Base-by-base conservation (phyloP, 495 filamentous ascomycete species). In the Hypoxylon trugodes region DNA sequence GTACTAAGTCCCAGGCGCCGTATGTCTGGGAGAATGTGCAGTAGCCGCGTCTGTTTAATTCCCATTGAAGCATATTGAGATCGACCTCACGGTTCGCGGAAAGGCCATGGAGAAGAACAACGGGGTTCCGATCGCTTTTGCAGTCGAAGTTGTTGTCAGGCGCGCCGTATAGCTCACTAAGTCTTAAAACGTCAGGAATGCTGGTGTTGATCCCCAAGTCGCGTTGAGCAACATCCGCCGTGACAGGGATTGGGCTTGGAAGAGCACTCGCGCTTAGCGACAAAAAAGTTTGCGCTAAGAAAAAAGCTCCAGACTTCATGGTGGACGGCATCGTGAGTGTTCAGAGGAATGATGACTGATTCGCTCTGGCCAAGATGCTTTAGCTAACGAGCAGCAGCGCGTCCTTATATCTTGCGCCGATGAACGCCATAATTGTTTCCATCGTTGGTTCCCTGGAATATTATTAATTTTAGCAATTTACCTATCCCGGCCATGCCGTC, bases 1-100 rank as follows among this genome's bases (percentile, higher is more conserved):
- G 76, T 53, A 81, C 79, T 1, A 73, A 69, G 1, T 69, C 63
- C 68, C 82, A 79, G 12, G 75, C 80, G 48, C 83, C 83, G 69
- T 84, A 85, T 12, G 82, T 84, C 18, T 65, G 47, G 0, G 81
- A 76, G 65, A 77, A 85, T 18, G 81, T 82, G 75, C 82, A 84
- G 69, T 80, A 83, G 48, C 79, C 81, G 45, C 77, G 67, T 10
- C 61, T 49, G 36, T 82, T 81, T 19, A 85, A 79, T 72, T 77
- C 81, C 69, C 66, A 69, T 60, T 84, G 81, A 6, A 85, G 73
- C 54, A 69, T 75, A 73, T 84, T 83, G 7, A 84, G 72, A 61
- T 84, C 81, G 55, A 81, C 79, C 32, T 82, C 76, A 66, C 64
- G 81, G 38, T 76, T 81, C 2, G 81, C 81, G 21, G 79, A 79